Evolutionary conservation across 1,284 basidiomycete species (phyloP), one percentile per base, ranked within the genome.

Genomic region (Malassezia furfur): DNA sequence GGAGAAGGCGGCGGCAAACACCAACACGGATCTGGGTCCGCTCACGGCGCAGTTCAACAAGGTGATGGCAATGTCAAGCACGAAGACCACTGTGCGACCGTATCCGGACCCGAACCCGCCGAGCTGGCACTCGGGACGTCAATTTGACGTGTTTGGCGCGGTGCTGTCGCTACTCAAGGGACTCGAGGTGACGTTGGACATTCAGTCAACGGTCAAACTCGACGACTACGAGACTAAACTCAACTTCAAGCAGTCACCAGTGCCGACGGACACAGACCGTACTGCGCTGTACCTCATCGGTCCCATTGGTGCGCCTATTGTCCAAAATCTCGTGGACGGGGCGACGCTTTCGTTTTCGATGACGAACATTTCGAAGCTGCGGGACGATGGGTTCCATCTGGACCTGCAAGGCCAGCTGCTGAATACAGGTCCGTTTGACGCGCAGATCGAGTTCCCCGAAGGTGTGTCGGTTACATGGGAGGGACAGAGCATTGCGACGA

Each of bases 221-320:
- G 64, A 67, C 50, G 72, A 75, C 21, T 76, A 72, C 58, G 60
- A 68, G 11, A 85, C 83, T 11, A 79, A 81, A 48, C 77, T 87
- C 40, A 74, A 81, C 31, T 86, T 87, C 74, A 76, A 77, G 30
- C 85, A 87, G 68, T 78, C 76, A 50, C 78, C 78, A 43, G 83
- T 87, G 10, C 79, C 82, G 11, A 82, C 81, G 5, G 61, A 83
- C 80, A 84, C 82, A 6, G 85, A 87, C 64, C 65, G 79, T 54
- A 82, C 83, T 0, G 81, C 80, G 0, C 76, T 87, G 25, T 85
- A 81, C 74, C 78, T 86, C 46, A 83, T 86, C 43, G 83, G 84
- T 35, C 83, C 81, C 5, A 70, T 67, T 5, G 64, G 61, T 56
- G 63, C 79, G 2, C 83, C 84, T 14, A 77, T 86, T 47, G 81